Conservation (phyloP, 2,329 filamentous ascomycete species). For the Neopestalotiopsis rosae region DNA sequence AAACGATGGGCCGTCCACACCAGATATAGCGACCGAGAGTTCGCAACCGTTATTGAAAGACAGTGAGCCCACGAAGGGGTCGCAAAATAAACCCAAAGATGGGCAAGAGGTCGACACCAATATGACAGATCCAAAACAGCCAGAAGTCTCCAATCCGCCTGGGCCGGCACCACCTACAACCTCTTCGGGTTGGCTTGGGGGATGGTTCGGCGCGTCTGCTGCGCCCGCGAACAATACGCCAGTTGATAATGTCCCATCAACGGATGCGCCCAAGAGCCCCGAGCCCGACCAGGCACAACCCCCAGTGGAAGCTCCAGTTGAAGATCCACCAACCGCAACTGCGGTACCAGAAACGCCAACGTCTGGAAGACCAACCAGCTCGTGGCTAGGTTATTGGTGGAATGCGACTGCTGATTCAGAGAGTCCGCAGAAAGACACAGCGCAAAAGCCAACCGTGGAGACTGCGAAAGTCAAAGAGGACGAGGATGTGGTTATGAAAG, state of each 20-base stretch:
- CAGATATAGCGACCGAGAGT: conserved; percentile 34
- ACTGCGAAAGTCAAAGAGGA: conserved; percentile 35
- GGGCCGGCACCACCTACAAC: conserved; percentile 28
- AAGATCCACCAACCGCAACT: background rate
- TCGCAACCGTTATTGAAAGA: background rate
- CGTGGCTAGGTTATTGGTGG: conserved; percentile 44
- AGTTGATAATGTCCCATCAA: conserved; percentile 21
- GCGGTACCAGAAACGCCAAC: conserved; percentile 19
- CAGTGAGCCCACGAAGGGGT: background rate
- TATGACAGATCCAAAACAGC: background rate
- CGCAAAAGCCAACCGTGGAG: conserved; percentile 25
- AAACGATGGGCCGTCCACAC: conserved; percentile 26
- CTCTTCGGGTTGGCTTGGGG: conserved; percentile 58
- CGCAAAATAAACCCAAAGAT: background rate
- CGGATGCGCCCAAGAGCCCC: conserved; percentile 25
- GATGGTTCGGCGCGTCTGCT: conserved; percentile 50
- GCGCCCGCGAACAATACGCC: conserved; percentile 20
- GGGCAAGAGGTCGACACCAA: background rate
- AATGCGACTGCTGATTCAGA: conserved; percentile 23
- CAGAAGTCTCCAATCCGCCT: conserved; percentile 19
- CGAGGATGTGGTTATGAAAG: conserved; percentile 49
- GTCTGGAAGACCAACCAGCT: conserved; percentile 30
- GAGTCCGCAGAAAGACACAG: conserved; percentile 18
- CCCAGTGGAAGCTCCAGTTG: background rate
- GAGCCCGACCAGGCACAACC: conserved; percentile 26